Percentiles rank a stretch among this genome's conserved stretches.
Evolutionary conservation across 2,329 filamentous ascomycete genomes (phyloP).

Genomic region (Xylaria sp.): DNA sequence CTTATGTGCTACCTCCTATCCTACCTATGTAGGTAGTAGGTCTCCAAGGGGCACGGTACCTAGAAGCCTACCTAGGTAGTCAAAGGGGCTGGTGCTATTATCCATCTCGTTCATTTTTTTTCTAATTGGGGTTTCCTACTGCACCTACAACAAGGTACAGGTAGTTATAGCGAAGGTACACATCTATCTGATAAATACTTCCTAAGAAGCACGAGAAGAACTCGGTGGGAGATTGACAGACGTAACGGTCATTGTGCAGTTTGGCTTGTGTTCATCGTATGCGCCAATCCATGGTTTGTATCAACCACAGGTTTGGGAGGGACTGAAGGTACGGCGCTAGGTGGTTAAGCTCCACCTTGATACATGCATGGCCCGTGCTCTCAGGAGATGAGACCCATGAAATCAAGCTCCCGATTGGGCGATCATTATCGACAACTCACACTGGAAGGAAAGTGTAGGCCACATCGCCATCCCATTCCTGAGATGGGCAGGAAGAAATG

Average conservation of each 20-base stretch:
- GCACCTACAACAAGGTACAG: neutral
- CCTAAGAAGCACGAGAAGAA: neutral
- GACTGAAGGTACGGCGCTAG: neutral
- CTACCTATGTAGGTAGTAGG: too few species aligned
- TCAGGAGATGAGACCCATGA: conserved; percentile 17
- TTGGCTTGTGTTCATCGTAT: neutral
- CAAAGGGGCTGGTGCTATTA: conserved; percentile 28
- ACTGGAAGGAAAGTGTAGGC: conserved; percentile 2
- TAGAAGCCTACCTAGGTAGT: too few species aligned
- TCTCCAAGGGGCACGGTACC: too few species aligned
- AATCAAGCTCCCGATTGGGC: conserved; percentile 20
- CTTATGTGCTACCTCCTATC: too few species aligned
- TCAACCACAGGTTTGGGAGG: neutral
- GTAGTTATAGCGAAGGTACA: neutral
- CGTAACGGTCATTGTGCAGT: neutral
- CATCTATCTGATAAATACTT: neutral
- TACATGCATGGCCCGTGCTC: conserved; percentile 20
- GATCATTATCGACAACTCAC: conserved; percentile 12
- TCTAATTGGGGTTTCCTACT: neutral
- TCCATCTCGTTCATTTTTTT: neutral
- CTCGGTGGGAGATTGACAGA: neutral
- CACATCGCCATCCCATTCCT: conserved; percentile 19
- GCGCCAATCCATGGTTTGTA: neutral
- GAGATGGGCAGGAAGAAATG: neutral
- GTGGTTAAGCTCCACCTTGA: neutral